These are phyloP conservation scores for Trichoderma orchidacearum DNA, from an alignment of 495 filamentous ascomycete species.

Conservation along the genomic window DNA sequence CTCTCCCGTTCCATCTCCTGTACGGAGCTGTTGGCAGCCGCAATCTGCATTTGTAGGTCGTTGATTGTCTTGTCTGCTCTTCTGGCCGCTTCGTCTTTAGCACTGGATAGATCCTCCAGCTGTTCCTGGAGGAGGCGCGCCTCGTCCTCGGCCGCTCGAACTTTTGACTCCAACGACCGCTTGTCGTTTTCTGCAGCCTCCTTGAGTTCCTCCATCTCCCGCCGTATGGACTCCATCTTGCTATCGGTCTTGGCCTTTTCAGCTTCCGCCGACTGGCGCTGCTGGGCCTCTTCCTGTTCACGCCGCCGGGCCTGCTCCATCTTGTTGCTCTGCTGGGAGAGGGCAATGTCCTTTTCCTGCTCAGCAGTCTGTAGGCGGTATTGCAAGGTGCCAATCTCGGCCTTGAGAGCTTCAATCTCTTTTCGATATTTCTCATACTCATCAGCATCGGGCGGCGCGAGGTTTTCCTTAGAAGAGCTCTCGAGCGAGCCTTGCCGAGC, in stretches of 20 bases:
- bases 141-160: constrained; percentile 59
- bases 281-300: constrained; percentile 71
- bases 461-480: constrained; percentile 33
- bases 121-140: constrained; percentile 62
- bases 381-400: constrained; percentile 38
- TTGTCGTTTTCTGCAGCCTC: constrained; percentile 47
- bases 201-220: constrained; percentile 42
- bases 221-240: constrained; percentile 56
- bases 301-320: constrained; percentile 59
- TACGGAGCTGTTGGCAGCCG: constrained; percentile 50
- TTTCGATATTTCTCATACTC: constrained; percentile 35
- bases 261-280: constrained; percentile 61
- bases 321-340: constrained; percentile 69
- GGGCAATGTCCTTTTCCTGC: constrained; percentile 71
- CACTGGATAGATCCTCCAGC: constrained; percentile 57
- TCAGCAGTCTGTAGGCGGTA: constrained; percentile 52
- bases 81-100: constrained; percentile 55
- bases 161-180: constrained; percentile 53
- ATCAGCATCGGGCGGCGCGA: constrained; percentile 30
- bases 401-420: constrained; percentile 39
- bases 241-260: constrained; percentile 51
- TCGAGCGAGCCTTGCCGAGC: constrained; percentile 17
- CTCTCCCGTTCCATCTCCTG: constrained; percentile 62
- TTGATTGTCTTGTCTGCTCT: constrained; percentile 52
- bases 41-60: constrained; percentile 58